Evolutionary conservation across 768 basidiomycete genomes (phyloP).

Genomic region (Arthromyces matolae): DNA sequence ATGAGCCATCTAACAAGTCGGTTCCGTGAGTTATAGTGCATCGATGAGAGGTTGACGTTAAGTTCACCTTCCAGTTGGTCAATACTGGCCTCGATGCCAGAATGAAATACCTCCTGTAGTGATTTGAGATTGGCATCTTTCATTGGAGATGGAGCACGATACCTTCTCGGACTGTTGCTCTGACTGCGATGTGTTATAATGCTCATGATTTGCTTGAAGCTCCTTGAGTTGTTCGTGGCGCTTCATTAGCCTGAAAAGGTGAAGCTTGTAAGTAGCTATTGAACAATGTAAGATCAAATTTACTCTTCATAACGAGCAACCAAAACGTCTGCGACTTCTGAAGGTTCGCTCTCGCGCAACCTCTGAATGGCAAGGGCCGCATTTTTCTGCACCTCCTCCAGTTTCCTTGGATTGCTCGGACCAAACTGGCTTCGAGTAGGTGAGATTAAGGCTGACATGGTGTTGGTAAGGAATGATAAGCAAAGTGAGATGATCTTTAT

Average conservation of each 20-base stretch:
- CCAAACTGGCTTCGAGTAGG: neutral
- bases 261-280: neutral
- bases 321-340: neutral
- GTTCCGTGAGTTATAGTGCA: neutral
- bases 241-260: neutral
- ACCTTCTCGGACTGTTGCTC: neutral
- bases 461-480: no score
- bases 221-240: neutral
- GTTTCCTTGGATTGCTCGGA: neutral
- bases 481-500: no score
- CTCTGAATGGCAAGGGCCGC: neutral
- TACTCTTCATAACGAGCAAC: neutral
- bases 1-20: neutral
- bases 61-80: neutral
- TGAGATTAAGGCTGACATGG: neutral
- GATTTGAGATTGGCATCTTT: neutral
- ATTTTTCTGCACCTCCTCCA: neutral
- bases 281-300: neutral
- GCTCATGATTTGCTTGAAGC: neutral
- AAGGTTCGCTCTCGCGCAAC: neutral
- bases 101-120: neutral
- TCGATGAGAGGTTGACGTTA: no score
- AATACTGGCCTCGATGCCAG: neutral
- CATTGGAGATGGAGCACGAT: neutral
- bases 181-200: neutral